Conservation (phyloP, 2,329 filamentous ascomycete species). For the Fusarium globosum region DNA sequence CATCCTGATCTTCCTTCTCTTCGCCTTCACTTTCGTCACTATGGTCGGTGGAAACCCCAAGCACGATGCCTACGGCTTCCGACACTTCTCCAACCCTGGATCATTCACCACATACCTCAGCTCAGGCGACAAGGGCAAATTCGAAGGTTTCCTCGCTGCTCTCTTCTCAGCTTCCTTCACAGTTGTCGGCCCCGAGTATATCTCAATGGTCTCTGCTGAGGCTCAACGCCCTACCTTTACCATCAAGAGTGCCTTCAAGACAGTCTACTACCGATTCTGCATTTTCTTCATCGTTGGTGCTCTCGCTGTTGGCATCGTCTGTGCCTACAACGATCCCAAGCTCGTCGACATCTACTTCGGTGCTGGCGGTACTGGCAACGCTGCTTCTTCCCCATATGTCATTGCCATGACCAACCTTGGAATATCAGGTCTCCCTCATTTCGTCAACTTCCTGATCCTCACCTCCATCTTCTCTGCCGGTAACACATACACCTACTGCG, state of each 20-base stretch:
- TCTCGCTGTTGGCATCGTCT: conserved; percentile 69
- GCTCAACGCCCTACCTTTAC: conserved; percentile 67
- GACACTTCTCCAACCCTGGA: conserved; percentile 74
- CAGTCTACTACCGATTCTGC: conserved; percentile 62
- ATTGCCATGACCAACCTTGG: conserved; percentile 62
- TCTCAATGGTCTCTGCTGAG: conserved; percentile 72
- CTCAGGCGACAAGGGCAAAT: conserved; percentile 69
- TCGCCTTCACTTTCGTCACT: conserved; percentile 69
- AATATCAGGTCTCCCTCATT: conserved; percentile 62
- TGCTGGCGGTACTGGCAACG: conserved; percentile 52
- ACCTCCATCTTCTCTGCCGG: conserved; percentile 50
- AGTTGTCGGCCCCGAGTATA: conserved; percentile 71
- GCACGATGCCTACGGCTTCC: conserved; percentile 69
- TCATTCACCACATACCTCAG: conserved; percentile 63
- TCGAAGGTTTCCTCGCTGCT: conserved; percentile 73
- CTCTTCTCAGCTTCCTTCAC: conserved; percentile 70
- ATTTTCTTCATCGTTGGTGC: conserved; percentile 53
- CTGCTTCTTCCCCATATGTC: conserved; percentile 59
- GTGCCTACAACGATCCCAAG: conserved; percentile 66
- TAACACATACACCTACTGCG: conserved; percentile 57
- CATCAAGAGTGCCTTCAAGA: conserved; percentile 62
- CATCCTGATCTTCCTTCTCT: conserved; percentile 54
- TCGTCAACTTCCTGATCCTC: conserved; percentile 65
- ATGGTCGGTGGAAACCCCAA: conserved; percentile 70
- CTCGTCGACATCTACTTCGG: conserved; percentile 62